A percentile compares a stretch with the other conserved stretches of the same genome.
Conservation (phyloP, 768 basidiomycete species). For the Termitomyces sp. region DNA sequence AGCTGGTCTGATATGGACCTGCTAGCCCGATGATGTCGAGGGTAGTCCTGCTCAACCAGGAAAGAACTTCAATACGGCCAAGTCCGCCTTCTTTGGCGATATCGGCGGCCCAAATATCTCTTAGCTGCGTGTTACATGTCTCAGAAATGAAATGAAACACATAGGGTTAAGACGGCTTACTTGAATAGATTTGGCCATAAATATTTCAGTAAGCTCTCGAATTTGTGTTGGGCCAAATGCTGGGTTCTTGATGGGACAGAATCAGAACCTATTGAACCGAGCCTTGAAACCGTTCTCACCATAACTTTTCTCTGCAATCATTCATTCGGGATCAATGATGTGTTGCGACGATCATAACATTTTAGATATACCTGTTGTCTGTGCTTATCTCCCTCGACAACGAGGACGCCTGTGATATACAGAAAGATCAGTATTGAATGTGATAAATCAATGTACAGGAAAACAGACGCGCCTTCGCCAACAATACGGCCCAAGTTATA, state of each 20-base stretch:
- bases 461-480: slow-evolving; percentile 33
- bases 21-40: slow-evolving; percentile 76
- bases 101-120: slow-evolving; percentile 45
- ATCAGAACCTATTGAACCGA: background rate
- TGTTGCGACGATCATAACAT: background rate
- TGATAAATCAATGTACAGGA: background rate
- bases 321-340: background rate
- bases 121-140: slow-evolving; percentile 33
- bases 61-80: slow-evolving; percentile 54
- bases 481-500: slow-evolving; percentile 40
- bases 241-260: slow-evolving; percentile 47
- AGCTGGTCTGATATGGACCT: slow-evolving; percentile 38
- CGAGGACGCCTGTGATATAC: slow-evolving; percentile 42
- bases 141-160: background rate
- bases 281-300: slow-evolving; percentile 23
- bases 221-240: slow-evolving; percentile 64
- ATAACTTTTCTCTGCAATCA: slow-evolving; percentile 41
- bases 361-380: slow-evolving; percentile 36
- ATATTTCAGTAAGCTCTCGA: slow-evolving; percentile 54
- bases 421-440: background rate
- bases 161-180: slow-evolving; percentile 25
- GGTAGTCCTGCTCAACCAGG: slow-evolving; percentile 66
- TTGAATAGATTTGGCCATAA: slow-evolving; percentile 52
- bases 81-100: slow-evolving; percentile 25
- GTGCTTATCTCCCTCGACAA: slow-evolving; percentile 50